These are phyloP conservation scores for Kluyveromyces lactis DNA, from an alignment of 805 yeast genomes.

Conservation along the genomic window DNA sequence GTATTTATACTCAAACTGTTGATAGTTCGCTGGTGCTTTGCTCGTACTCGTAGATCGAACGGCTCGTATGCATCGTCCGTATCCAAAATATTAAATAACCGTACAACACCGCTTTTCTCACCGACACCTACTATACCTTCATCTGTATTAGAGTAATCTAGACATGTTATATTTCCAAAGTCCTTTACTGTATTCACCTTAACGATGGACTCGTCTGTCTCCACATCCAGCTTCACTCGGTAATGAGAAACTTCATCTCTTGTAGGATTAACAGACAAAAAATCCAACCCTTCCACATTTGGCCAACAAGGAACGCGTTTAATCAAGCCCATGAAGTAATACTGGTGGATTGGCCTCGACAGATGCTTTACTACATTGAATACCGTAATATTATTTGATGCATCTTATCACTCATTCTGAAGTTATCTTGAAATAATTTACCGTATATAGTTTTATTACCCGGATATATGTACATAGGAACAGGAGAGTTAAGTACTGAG, in stretches of 20 bases:
- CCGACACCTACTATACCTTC: constrained; percentile 68
- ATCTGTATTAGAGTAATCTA: constrained; percentile 48
- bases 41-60: constrained; percentile 32
- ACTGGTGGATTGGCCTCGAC: neutral
- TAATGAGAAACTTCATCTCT: constrained; percentile 73
- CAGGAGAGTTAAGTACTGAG: too few species aligned
- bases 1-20: constrained; percentile 64
- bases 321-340: constrained; percentile 24
- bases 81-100: constrained; percentile 49
- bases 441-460: too few species aligned
- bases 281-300: constrained; percentile 24
- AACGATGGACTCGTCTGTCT: constrained; percentile 44
- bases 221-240: constrained; percentile 42
- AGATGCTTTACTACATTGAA: neutral
- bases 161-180: constrained; percentile 59
- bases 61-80: constrained; percentile 13
- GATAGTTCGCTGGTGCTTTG: constrained; percentile 66
- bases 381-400: constrained; percentile 1
- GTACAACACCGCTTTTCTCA: constrained; percentile 58
- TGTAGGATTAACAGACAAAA: constrained; percentile 61
- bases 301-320: constrained; percentile 27
- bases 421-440: neutral
- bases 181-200: constrained; percentile 51
- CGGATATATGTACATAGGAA: too few species aligned
- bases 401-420: too few species aligned